Base-by-base conservation (phyloP, 169 alveolate genomes). In the Plasmodium cynomolgi region DNA sequence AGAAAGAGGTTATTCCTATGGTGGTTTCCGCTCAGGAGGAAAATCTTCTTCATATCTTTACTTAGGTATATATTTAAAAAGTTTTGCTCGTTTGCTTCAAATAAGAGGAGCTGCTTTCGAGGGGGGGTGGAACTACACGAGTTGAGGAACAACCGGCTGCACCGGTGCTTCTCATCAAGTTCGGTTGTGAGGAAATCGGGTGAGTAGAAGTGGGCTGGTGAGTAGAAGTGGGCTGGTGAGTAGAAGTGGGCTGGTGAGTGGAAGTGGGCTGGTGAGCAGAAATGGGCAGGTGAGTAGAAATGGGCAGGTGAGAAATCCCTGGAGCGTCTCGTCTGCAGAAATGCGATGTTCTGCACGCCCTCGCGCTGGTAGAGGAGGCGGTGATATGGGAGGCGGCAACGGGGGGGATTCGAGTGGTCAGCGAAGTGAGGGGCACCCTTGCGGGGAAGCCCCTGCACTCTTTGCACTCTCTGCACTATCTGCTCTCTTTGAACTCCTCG, bases 21-120 rank as follows among this genome's bases (percentile, higher is more conserved):
- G 68, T 86, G 93, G 11, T 84, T 86, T 17, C 93, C 93, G 81
- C 93, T 86, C 17, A 86, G 15, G 29, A 86, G 85, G 79, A 86
- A 86, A 41, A 75, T 62, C 68, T 8, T 86, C 23, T 86, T 86
- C 50, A 34, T 20, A 44, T 86, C 93, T 50, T 86, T 86, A 58
- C 93, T 86, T 56, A 23, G 41, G 73, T 86, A 86, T 56, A 86
- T 6, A 37, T 77, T 86, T n/a, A 86, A 33, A 37, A 86, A 86
- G 44, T 86, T 75, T 77, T 86, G 72, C 44, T 86, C 74, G 29
- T 56, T 13, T 56, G 58, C 68, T 86, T 86, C 93, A 17, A 56
- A 84, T 1, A 29, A 56, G 26, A 86, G 80, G 17, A 86, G 68
- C n/a, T 54, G 31, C 71, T 77, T 74, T 37, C 29, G 8, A 26